Base-by-base conservation (phyloP, 441 rosid genomes). In the Kokia cookei region DNA sequence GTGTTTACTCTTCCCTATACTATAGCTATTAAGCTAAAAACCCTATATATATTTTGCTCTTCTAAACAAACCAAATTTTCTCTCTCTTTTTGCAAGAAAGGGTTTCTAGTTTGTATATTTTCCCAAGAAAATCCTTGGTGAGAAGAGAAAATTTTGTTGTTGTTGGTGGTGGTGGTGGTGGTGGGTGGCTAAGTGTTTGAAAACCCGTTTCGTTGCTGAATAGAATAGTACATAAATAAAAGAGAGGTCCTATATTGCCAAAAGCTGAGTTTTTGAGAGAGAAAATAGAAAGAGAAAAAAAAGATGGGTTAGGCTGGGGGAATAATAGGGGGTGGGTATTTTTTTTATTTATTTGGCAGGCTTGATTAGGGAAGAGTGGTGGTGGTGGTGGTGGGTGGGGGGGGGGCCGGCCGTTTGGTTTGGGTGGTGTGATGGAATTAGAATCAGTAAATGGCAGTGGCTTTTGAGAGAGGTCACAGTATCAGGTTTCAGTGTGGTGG, bases 371-470 rank as follows among this genome's bases (percentile, higher is more conserved):
- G 37, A 32, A 32, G 37, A 32, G 55, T 4, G 55, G 55, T 15
- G 55, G 19, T 6, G 55, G 8, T 51, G 55, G 55, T 51, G 58
- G n/a, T 10, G 17, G 55, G 55, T 51, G 58, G n/a, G 7, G 17
- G 71, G 17, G 22, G 26, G 22, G 24, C 10, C 24, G 61, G 32
- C 51, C 22, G 50, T 54, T 35, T 11, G 61, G 3, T 54, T 2
- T 61, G 61, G 65, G 60, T 66, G 67, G 81, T n/a, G 1, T n/a
- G 2, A 84, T 86, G 88, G 88, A 78, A 79, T 77, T 79, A 82
- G 86, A 74, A 81, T 83, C 51, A 80, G 75, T 86, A 86, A 84
- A 85, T 83, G 89, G 83, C 82, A 81, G 75, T 50, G 77, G 37
- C 83, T 82, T 79, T 82, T 86, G 86, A 86, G 77, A 76, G 81